Evolutionary conservation across 352 stramenopile genomes (phyloP).

Genomic region (Pythium insidiosum): DNA sequence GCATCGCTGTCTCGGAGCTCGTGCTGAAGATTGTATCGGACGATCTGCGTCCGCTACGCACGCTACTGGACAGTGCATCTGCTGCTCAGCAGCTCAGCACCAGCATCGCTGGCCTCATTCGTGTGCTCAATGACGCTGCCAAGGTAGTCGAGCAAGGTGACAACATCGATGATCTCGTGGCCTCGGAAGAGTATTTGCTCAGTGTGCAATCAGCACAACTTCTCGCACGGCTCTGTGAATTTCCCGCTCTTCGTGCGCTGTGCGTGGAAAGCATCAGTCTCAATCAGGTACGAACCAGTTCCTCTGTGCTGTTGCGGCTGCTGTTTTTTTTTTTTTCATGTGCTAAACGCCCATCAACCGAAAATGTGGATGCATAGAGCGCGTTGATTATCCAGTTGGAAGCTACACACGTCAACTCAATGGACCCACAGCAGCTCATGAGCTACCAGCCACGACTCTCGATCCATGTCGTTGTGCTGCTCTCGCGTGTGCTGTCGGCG

Average conservation of each 20-base stretch:
- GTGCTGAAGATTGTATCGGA: constrained; percentile 56
- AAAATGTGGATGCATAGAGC: constrained; percentile 37
- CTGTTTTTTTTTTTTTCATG: background rate
- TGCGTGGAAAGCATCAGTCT: constrained; percentile 58
- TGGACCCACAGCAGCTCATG: constrained; percentile 38
- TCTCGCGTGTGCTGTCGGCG: constrained; percentile 43
- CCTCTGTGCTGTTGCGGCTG: background rate
- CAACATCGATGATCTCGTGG: constrained; percentile 29
- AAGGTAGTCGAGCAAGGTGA: constrained; percentile 33
- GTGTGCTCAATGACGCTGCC: constrained; percentile 37
- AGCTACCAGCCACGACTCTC: constrained; percentile 62
- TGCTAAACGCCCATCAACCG: no score
- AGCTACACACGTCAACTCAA: constrained; percentile 34
- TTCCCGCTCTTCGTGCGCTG: constrained; percentile 30
- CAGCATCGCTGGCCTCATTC: constrained; percentile 42
- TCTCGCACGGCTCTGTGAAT: constrained; percentile 44
- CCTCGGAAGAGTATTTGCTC: constrained; percentile 62
- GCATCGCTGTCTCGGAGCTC: constrained; percentile 36
- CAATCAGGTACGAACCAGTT: constrained; percentile 46
- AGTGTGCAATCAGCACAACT: constrained; percentile 51
- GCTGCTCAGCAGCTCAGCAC: constrained; percentile 34
- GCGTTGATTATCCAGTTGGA: constrained; percentile 64
- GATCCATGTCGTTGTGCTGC: constrained; percentile 50
- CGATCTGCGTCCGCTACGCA: constrained; percentile 36
- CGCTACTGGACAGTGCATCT: constrained; percentile 30